Percentiles rank a stretch among this genome's conserved stretches.
Evolutionary conservation across 768 basidiomycete species (phyloP).

Genomic region (Kwoniella dejecticola): DNA sequence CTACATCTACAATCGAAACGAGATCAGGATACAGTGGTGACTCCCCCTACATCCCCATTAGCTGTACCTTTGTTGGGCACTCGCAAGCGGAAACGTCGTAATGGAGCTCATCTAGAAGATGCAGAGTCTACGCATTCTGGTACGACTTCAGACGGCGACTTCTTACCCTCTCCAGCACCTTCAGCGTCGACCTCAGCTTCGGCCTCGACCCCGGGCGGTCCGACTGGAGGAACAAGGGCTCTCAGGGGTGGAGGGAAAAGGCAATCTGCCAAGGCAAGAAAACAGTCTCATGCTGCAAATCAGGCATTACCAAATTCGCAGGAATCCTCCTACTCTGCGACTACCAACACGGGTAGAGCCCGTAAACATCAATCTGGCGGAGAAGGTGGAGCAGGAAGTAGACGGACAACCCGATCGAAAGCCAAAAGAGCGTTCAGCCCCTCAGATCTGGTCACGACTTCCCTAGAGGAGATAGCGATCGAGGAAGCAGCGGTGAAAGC

Average conservation of each 20-base stretch:
- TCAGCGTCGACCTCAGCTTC: conserved; percentile 10
- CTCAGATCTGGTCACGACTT: conserved; percentile 18
- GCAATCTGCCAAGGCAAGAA: background rate
- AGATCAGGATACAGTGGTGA: background rate
- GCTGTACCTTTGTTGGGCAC: background rate
- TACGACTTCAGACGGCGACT: conserved; percentile 8
- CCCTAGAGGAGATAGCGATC: conserved; percentile 19
- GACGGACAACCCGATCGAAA: conserved; percentile 17
- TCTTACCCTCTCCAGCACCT: conserved; percentile 3
- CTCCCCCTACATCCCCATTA: conserved; percentile 19
- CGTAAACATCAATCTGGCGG: background rate
- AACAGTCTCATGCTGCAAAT: background rate
- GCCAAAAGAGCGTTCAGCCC: conserved; percentile 14
- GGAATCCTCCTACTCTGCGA: background rate
- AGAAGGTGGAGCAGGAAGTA: background rate
- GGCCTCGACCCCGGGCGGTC: background rate
- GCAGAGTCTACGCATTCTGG: background rate
- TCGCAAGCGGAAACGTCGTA: conserved; percentile 8
- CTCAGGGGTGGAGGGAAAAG: conserved; percentile 15
- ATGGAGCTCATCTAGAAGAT: background rate
- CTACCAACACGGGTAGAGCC: background rate
- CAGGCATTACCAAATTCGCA: background rate
- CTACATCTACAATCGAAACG: background rate
- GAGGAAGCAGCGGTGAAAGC: conserved; percentile 19
- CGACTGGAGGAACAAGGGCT: background rate